phyloP scores from a whole-genome alignment of 2,329 filamentous ascomycete genomes.

The Magnaporthales sp. region DNA sequence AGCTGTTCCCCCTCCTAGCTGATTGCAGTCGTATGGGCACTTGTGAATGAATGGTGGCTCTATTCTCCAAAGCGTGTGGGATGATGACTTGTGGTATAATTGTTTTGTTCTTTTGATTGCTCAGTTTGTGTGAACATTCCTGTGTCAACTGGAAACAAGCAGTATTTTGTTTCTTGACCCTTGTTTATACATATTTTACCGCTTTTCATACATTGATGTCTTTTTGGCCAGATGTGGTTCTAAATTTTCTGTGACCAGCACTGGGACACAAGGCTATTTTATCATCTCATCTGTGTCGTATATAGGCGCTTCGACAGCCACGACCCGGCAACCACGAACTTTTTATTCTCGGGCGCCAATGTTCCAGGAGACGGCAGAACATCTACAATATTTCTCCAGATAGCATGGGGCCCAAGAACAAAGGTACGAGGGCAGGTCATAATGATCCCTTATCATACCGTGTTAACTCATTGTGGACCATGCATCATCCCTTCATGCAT shows the following conservation, averaged over 20 bases:
- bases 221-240: background rate
- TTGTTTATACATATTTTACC: no score
- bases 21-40: background rate
- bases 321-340: background rate
- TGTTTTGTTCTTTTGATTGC: background rate
- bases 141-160: background rate
- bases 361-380: background rate
- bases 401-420: background rate
- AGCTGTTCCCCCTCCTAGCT: background rate
- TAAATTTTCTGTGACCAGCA: background rate
- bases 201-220: background rate
- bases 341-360: background rate
- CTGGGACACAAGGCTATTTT: background rate
- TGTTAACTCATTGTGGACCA: background rate
- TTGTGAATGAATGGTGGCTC: background rate
- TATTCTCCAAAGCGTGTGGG: background rate
- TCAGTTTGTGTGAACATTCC: background rate
- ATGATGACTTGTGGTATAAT: background rate
- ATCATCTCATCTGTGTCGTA: background rate
- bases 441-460: background rate
- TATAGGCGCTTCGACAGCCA: background rate
- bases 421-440: background rate
- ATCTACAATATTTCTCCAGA: background rate
- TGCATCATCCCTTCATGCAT: background rate
- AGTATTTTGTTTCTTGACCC: background rate